Evolutionary conservation across 169 alveolate genomes (phyloP), one percentile per base, ranked within the genome.

Genomic region (Babesia ovata): DNA sequence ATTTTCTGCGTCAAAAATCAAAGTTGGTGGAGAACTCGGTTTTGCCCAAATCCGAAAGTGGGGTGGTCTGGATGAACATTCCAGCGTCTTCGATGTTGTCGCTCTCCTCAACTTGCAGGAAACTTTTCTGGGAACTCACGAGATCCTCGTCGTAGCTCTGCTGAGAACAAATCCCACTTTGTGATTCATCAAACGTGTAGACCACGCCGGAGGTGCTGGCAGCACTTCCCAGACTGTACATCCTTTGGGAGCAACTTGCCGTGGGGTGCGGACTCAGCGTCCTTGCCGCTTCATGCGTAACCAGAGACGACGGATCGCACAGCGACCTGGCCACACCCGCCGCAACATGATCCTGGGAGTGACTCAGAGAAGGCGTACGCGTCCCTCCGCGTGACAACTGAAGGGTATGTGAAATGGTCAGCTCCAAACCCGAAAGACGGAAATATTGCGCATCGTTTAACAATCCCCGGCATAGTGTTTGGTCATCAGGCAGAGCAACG

Each of bases 71-170:
- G 26, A 81, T 44, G 26, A 81, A 81, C 11, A 44, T 49, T 6
- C 57, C 63, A 59, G 88, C n/a, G 28, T 81, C 88, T 46, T 81
- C 88, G 16, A 81, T 81, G 70, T 81, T 81, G 60, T 81, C 88
- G 50, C 28, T 79, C 66, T 79, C 87, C 16, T 33, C 70, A 0
- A 79, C 29, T 22, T 61, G 63, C 17, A 70, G 54, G 60, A 70
- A 60, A 49, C 67, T 58, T 49, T 79, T 79, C 45, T 79, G 83
- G 19, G 84, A 75, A 26, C 76, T 67, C 14, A 50, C 9, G 26
- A 45, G 19, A 16, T 67, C 76, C 17, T 67, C 76, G 22, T 67
- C 76, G 42, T 50, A 50, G 44, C 76, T 67, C 11, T 44, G 63
- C 65, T 67, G 76, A 24, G 76, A 67, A 29, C 17, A 39, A 36